Base-by-base conservation (phyloP, 176 grass and related monocot species). In the Calamus simplicifolius region DNA sequence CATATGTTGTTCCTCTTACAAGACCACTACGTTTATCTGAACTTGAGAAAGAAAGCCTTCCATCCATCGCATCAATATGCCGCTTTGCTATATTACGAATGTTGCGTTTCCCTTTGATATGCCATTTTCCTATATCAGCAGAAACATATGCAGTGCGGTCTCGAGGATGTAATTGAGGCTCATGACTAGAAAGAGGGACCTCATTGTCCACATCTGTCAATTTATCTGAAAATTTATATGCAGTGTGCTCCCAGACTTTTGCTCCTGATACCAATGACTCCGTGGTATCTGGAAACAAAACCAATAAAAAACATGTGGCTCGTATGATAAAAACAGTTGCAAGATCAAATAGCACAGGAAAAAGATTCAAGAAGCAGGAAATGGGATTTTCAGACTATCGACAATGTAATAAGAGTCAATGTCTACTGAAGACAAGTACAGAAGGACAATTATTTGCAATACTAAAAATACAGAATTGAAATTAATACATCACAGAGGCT, bases 71-170 rank as follows among this genome's bases (percentile, higher is more conserved):
- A 38, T 95, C 68, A 51, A 73, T 55, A 8, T 64, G 67, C 58
- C 67, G 79, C 73, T 85, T 97, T 3, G 30, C 57, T 53, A 66
- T 73, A 69, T 75, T 88, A 63, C 87, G 78, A 63, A 16, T 91
- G 71, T 88, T 98, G 69, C 93, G 93, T 84, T 98, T 98, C 59
- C 93, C 93, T 83, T 98, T 98, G 54, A 88, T 82, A 74, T 78
- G 81, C 93, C 93, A 98, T 54, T 75, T 85, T 63, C 81, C 87
- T 25, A 63, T 29, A 8, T 90, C 82, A 73, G 78, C 74, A 62
- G 78, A 85, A 82, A 63, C 75, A 79, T 76, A 57, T 50, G 75
- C 78, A 76, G 29, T 2, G 25, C 83, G 80, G 52, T 87, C 83
- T 28, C 78, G 71, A 57, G 69, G 69, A 69, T 85, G 81, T 16